Conservation (phyloP, 2,329 filamentous ascomycete genomes). For the Colletotrichum navitas region DNA sequence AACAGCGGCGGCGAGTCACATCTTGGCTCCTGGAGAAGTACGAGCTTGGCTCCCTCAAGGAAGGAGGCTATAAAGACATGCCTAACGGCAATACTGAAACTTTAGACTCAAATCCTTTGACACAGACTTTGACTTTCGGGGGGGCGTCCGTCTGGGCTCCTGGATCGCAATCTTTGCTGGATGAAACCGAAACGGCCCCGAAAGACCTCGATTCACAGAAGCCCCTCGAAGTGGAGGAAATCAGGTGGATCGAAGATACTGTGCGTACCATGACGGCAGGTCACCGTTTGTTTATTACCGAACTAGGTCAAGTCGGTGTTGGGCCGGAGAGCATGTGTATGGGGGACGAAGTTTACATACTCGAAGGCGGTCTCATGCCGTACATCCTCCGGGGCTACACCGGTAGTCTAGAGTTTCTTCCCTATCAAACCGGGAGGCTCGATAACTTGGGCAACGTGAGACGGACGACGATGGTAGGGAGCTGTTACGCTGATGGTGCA, state of each 20-base stretch:
- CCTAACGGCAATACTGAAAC: not conserved
- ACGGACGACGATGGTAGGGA: constrained; percentile 14
- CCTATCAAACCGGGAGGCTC: not conserved
- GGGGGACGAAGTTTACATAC: constrained; percentile 5
- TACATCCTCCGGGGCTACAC: not conserved
- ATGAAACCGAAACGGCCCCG: not conserved
- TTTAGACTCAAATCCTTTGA: not conserved
- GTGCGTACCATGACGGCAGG: constrained; percentile 2
- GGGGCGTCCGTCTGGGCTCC: not conserved
- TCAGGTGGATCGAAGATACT: constrained; percentile 14
- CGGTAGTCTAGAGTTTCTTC: not conserved
- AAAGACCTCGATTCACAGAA: not conserved
- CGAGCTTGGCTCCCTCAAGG: not conserved
- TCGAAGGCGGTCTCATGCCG: constrained; percentile 30
- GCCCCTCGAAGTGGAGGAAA: not conserved
- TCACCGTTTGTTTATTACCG: constrained; percentile 17
- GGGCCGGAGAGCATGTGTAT: not conserved
- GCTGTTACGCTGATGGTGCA: constrained; percentile 23
- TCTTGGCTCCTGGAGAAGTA: not conserved
- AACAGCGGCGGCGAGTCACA: not conserved
- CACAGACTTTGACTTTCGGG: not conserved
- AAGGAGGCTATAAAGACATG: not conserved
- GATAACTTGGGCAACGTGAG: not conserved
- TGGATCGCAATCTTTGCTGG: not conserved
- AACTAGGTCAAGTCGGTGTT: constrained; percentile 3